These are phyloP conservation scores for Glycine tomentella DNA, from an alignment of 306 rosid species.

Conservation along the genomic window DNA sequence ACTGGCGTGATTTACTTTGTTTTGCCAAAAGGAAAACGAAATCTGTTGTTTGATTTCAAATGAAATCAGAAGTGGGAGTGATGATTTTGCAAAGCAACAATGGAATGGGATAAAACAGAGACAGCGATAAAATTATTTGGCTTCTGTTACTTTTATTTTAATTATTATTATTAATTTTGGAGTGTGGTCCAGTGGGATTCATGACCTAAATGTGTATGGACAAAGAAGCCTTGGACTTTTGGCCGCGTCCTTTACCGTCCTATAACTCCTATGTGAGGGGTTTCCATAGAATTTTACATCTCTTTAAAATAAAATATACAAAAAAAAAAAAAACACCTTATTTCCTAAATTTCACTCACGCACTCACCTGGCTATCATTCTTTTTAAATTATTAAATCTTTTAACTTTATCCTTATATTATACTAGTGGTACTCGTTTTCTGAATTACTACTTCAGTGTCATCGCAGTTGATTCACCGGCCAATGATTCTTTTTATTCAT, in stretches of 20 bases:
- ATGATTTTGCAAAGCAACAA: background rate
- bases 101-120: background rate
- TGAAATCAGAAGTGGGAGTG: background rate
- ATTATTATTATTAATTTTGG: background rate
- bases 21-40: background rate
- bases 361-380: background rate
- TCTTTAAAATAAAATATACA: background rate
- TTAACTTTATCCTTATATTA: no score
- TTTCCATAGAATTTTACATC: background rate
- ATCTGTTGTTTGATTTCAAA: background rate
- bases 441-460: no score
- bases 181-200: background rate
- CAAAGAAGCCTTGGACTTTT: background rate
- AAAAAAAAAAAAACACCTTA: background rate
- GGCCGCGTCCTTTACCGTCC: background rate
- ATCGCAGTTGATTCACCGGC: no score
- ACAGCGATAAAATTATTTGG: background rate
- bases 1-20: background rate
- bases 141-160: background rate
- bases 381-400: no score
- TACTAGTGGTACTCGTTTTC: no score
- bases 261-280: background rate
- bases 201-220: slow-evolving; percentile 12
- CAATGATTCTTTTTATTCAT: no score
- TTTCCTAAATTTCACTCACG: background rate